Evolutionary conservation across 1,284 basidiomycete species (phyloP).

Genomic region (Marasmius fiardii): DNA sequence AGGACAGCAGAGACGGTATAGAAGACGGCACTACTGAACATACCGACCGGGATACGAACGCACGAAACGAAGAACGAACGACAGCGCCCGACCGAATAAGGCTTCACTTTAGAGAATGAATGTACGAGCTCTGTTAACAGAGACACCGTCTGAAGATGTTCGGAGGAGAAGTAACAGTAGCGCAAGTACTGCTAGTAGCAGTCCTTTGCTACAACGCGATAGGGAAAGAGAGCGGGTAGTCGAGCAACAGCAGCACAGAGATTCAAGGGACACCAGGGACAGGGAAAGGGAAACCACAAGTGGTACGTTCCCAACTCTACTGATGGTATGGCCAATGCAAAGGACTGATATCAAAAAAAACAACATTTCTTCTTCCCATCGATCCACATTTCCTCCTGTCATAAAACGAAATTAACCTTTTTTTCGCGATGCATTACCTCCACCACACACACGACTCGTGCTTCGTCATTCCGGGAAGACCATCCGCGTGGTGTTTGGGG

Average conservation of each 20-base stretch:
- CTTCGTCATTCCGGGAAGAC: not conserved
- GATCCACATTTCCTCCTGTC: slow-evolving; percentile 4
- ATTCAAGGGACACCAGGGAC: not conserved
- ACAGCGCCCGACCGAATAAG: not conserved
- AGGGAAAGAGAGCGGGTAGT: not conserved
- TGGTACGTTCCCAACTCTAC: too few species aligned
- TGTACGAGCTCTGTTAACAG: not conserved
- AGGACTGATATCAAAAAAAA: too few species aligned
- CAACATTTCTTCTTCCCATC: not conserved
- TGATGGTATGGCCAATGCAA: too few species aligned
- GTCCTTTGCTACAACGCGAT: not conserved
- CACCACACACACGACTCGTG: not conserved
- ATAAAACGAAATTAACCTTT: not conserved
- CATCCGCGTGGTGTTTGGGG: not conserved
- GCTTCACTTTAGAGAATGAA: not conserved
- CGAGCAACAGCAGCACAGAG: not conserved
- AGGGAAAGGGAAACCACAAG: slow-evolving; percentile 2
- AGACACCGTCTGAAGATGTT: not conserved
- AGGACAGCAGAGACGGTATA: too few species aligned
- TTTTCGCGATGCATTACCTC: too few species aligned
- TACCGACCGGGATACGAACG: too few species aligned
- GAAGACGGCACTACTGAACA: too few species aligned
- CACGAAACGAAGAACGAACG: too few species aligned
- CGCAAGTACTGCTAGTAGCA: not conserved
- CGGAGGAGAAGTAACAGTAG: not conserved